Base-by-base conservation (phyloP, 2,329 filamentous ascomycete species). In the Claviceps humidiphila region DNA sequence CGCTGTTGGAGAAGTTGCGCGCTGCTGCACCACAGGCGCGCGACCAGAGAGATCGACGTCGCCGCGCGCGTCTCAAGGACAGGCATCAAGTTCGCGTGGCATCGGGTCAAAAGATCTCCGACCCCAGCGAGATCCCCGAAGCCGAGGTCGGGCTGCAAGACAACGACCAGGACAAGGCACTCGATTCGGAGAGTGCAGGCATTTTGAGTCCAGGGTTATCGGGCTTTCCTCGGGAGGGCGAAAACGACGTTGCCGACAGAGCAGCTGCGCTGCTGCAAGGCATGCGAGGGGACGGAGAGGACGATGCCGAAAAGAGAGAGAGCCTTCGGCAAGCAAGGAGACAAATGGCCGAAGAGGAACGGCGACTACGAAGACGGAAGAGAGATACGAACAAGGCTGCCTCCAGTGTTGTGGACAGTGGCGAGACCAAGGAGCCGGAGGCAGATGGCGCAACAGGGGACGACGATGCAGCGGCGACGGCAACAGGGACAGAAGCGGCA, bases 1-100 rank as follows among this genome's bases (percentile, higher is more conserved):
- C 86, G 42, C 74, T 98, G 24, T 80, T 98, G 48, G 89, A 96
- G 79, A 97, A 97, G 70, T 74, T 98, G 52, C 85, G 93, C 53
- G 90, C 89, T 52, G 93, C 93, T 1, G 91, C 90, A 52, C 91
- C 93, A 34, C 88, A 95, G 70, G 81, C 87, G 30, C 78, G 87
- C 66, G 90, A 96, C 66, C 86, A 94, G 67, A 81, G 91, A 63
- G 93, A 97, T 67, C 82, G 89, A 60, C 82, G 93, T 57, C 81
- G 91, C 54, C 81, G 91, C 58, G 89, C 90, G 41, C 78, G 91
- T 51, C 78, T 97, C 60, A 94, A 95, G 77, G 90, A 95, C 63
- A 78, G 84, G 30, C 89, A 96, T 64, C 87, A 95, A 69, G 86
- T 93, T 37, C 87, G 91, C 55, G 80, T 96, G 50, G 89, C 91